Evolutionary conservation across 2,329 filamentous ascomycete genomes (phyloP).

Genomic region (Tolypocladium guangdongense): DNA sequence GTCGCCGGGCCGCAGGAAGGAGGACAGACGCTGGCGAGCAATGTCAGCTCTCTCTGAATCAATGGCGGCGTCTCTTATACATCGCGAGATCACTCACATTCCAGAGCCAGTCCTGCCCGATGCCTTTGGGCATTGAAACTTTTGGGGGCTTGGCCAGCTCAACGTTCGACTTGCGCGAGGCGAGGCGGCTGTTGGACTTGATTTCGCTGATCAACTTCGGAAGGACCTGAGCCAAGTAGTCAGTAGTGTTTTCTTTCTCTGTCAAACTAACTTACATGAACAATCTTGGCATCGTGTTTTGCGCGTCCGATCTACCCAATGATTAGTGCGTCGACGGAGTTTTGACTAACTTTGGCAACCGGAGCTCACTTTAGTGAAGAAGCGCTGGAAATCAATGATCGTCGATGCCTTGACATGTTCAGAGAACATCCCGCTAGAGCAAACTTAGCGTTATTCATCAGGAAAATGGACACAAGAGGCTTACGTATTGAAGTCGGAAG

Average conservation of each 20-base stretch:
- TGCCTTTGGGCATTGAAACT: not conserved
- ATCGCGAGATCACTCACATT: not conserved
- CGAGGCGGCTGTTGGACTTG: not conserved
- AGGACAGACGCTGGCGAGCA: not conserved
- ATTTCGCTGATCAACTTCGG: not conserved
- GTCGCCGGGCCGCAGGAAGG: constrained; percentile 7
- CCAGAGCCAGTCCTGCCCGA: not conserved
- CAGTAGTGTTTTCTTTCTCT: not conserved
- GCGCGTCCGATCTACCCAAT: not conserved
- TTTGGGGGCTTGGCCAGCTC: not conserved
- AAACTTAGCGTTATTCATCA: not conserved
- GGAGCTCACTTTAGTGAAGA: not conserved
- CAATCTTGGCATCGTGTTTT: not conserved
- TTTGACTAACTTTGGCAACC: not conserved
- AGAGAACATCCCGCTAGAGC: not conserved
- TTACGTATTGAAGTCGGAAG: constrained; percentile 7
- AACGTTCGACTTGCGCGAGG: not conserved
- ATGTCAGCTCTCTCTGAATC: not conserved
- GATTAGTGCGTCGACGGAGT: not conserved
- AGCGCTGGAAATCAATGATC: not conserved
- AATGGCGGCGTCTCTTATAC: not conserved
- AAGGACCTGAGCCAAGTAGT: not conserved
- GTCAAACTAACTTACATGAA: not conserved
- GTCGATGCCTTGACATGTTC: not conserved
- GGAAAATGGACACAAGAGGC: not conserved